Base-by-base conservation (phyloP, 108 stramenopile species). In the Parietichytrium sp. region DNA sequence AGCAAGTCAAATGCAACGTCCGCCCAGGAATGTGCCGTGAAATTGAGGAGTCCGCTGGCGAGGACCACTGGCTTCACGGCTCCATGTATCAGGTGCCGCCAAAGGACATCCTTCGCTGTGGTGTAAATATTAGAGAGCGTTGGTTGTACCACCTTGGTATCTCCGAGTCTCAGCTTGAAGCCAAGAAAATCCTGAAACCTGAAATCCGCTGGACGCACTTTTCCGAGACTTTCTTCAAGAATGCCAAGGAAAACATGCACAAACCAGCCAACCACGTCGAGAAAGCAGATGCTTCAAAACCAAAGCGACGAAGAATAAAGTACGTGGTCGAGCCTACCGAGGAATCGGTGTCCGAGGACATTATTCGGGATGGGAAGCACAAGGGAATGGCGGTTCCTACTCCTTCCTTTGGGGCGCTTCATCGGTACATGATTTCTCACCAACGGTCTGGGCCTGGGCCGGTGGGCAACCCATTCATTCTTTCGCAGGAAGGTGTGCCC, bases 161-260 rank as follows among this genome's bases (percentile, higher is more conserved):
- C n/a, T 45, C 61, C 10, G 61, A 72, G 42, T 10, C 33, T 7
- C 61, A 72, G 20, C 61, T 72, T 27, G 33, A 10, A 0, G 29
- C 6, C 15, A 72, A 72, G 42, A n/a, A 42, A 10, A 72, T 72
- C 6, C 16, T 42, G 38, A 72, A 72, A 20, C 61, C 61, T 10
- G 61, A 72, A 42, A 42, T 72, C 15, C 45, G 61, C 42, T 72
- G 61, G 61, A 72, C 61, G 10, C 61, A 72, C 61, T 72, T 72
- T 25, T 42, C 61, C 0, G 61, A 72, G 20, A 0, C 42, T 1
- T 72, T 72, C 61, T 72, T 72, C 20, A 72, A 72, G 20, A n/a
- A n/a, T n/a, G n/a, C n/a, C n/a, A n/a, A n/a, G n/a, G n/a, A n/a
- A n/a, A n/a, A n/a, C n/a, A n/a, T n/a, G n/a, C n/a, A n/a, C n/a